Percentiles rank a stretch among this genome's conserved stretches.
These are phyloP conservation scores for Camellia oleifera DNA, from an alignment of 179 eudicot genomes.

Conservation along the genomic window DNA sequence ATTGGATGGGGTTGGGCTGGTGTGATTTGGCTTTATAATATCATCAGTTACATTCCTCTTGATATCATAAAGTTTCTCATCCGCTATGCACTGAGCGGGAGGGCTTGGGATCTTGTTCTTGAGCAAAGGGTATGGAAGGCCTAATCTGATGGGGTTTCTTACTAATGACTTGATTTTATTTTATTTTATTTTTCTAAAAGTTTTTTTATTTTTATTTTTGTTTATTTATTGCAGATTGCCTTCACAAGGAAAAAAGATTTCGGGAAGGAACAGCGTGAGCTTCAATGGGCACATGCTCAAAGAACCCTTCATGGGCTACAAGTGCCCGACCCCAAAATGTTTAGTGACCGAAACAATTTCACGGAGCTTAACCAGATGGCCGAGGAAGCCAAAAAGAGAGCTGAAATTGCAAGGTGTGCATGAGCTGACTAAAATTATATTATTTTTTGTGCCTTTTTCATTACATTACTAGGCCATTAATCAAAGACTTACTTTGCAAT, in stretches of 20 bases:
- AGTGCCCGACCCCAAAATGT: constrained; percentile 40
- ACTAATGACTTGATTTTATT: background rate
- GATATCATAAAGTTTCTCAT: constrained; percentile 55
- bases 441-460: background rate
- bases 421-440: constrained; percentile 1
- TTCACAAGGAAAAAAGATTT: constrained; percentile 65
- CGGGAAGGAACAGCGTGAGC: constrained; percentile 64
- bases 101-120: constrained; percentile 68
- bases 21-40: constrained; percentile 58
- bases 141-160: background rate
- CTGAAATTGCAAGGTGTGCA: constrained; percentile 82
- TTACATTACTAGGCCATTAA: background rate
- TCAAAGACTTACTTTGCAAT: background rate
- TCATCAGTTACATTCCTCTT: constrained; percentile 58
- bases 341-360: constrained; percentile 22
- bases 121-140: constrained; percentile 53
- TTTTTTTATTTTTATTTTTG: background rate
- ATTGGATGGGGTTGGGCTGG: constrained; percentile 86
- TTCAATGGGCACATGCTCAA: constrained; percentile 64
- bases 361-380: background rate
- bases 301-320: constrained; percentile 66
- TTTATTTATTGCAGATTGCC: constrained; percentile 37
- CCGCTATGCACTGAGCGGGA: constrained; percentile 59
- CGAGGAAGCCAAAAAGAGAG: background rate
- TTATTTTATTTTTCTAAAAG: background rate